phyloP scores from a whole-genome alignment of 805 yeast species.

The Candida broadrunensis region DNA sequence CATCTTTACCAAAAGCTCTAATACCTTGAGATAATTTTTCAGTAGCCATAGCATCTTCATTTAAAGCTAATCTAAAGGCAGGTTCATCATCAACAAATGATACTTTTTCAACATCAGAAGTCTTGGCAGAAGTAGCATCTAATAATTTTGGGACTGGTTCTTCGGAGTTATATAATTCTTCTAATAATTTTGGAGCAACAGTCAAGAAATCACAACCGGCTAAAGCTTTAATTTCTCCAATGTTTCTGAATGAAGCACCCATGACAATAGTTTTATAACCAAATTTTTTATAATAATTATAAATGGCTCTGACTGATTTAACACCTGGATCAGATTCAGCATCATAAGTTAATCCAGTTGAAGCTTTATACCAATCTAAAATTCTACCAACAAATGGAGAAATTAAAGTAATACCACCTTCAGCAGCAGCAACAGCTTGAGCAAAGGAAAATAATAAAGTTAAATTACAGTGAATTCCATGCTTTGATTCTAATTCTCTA shows the following conservation, averaged over 20 bases:
- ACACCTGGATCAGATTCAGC: slow-evolving; percentile 95
- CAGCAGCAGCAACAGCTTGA: slow-evolving; percentile 99
- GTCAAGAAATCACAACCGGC: slow-evolving; percentile 98
- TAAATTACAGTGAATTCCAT: slow-evolving; percentile 92
- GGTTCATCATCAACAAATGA: slow-evolving; percentile 83
- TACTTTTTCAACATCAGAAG: slow-evolving; percentile 61
- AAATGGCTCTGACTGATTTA: slow-evolving; percentile 78
- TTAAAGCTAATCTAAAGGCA: slow-evolving; percentile 82
- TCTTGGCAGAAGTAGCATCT: slow-evolving; percentile 61
- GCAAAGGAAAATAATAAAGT: slow-evolving; percentile 91
- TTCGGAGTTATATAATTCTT: slow-evolving; percentile 75
- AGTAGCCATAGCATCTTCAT: slow-evolving; percentile 98
- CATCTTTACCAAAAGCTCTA: slow-evolving; percentile 93
- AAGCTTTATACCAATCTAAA: slow-evolving; percentile 95
- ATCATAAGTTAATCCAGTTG: slow-evolving; percentile 83
- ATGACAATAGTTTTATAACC: slow-evolving; percentile 96
- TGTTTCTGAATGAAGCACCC: slow-evolving; percentile 99
- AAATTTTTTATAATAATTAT: slow-evolving; percentile 96
- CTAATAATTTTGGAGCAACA: slow-evolving; percentile 88
- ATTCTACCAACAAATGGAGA: slow-evolving; percentile 99
- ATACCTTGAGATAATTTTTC: slow-evolving; percentile 98
- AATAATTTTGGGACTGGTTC: slow-evolving; percentile 80
- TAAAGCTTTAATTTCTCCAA: slow-evolving; percentile 90
- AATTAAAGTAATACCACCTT: slow-evolving; percentile 91
- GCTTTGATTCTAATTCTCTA: slow-evolving; percentile 83